Base-by-base conservation (phyloP, 148 eudicot species). In the Vaccinium darrowii region DNA sequence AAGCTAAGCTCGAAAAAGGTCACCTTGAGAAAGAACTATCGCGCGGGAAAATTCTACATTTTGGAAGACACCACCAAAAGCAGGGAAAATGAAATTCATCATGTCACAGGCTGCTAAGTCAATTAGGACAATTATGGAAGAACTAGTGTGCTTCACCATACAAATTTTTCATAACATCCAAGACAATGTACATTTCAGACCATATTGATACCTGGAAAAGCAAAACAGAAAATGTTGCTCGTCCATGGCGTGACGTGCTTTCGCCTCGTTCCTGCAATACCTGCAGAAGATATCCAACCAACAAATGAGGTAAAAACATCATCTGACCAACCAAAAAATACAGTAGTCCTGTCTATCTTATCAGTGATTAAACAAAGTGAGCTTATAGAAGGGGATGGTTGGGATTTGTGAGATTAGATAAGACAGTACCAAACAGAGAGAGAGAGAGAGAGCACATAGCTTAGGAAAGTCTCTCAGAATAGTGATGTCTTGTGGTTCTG, bases 191-290 rank as follows among this genome's bases (percentile, higher is more conserved):
- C 25, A 23, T 49, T 85, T 30, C 39, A 84, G 78, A 47, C 43
- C 73, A 76, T 0, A 33, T 33, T 75, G 53, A 72, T 88, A 97
- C 99, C 98, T 97, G 99, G 88, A 97, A 97, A 80, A 97, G 96
- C 90, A 97, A 90, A 73, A 97, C 99, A 85, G 99, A 97, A 85
- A 97, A 97, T 84, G 98, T 93, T 77, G 99, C 98, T 84, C 99
- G 98, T 80, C 98, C 99, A 87, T 97, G 99, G 67, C 99, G 94
- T 72, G 99, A 97, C 80, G 98, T 97, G 90, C 98, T 97, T 91
- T 97, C 99, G 81, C 99, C 98, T 85, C 99, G 93, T 89, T 97
- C 99, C 87, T 97, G 99, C 89, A 97, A 88, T 57, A 97, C 99
- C 99, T 97, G 91, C 80, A 92, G 79, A 62, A 82, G 77, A 89